Base-by-base conservation (phyloP, 2,329 filamentous ascomycete species). In the Fusarium sp. region DNA sequence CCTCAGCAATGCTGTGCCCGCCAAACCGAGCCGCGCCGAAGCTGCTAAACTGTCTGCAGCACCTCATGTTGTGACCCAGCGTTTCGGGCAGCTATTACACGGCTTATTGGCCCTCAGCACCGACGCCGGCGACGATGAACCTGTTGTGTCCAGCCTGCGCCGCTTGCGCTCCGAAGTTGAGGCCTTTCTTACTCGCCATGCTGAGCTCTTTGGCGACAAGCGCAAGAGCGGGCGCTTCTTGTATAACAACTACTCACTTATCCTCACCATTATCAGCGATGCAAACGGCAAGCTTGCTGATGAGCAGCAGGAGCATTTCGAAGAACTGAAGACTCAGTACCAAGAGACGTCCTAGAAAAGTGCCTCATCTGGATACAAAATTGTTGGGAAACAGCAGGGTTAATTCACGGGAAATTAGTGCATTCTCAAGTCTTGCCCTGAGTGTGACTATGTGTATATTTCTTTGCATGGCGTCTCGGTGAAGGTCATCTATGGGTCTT, bases 81-180 rank as follows among this genome's bases (percentile, higher is more conserved):
- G 95, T n/a, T 98, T 98, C 79, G 96, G 94, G 1, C 96, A 98
- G 83, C 91, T 99, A 56, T 83, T 97, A 54, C 93, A 97, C 72
- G 94, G 94, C 6, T 92, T 98, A 35, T 84, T 98, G 35, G 86
- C 90, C 0, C 87, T 99, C 47, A 97, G 94, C 79, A 90, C 91
- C n/a, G 95, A 98, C 75, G 94, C 94, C 2, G 95, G 95, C 4
- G 96, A 98, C 75, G 95, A 98, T 75, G 96, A 99, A 81, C 96
- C 96, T 1, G 93, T 98, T 5, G 91, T 92, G 2, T 91, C 93
- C 53, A 97, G 94, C 77, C 82, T 99, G 52, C 88, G 88, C 18
- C 89, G 96, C 32, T 83, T 99, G 77, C 87, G 94, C 35, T 88
- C 87, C 64, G 96, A 98, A 80, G 92, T 96, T 46, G 95, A 98